Conservation (phyloP, 106 monocot species). For the Posidonia australis region DNA sequence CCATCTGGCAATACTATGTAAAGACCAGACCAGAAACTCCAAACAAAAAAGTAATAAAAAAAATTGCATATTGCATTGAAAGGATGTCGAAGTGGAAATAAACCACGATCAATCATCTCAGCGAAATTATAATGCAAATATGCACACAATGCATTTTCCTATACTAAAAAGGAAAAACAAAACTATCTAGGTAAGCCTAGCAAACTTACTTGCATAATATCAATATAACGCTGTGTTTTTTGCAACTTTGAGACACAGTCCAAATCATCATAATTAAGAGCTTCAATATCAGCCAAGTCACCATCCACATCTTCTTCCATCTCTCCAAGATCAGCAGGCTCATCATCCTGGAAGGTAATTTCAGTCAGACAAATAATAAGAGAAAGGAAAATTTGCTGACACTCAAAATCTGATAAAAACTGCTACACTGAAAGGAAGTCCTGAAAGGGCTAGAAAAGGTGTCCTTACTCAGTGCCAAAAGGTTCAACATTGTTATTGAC, state of each 20-base stretch:
- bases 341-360: slow-evolving; percentile 50
- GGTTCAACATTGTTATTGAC: background rate
- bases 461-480: background rate
- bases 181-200: background rate
- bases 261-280: slow-evolving; percentile 90
- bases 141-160: background rate
- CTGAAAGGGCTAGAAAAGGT: background rate
- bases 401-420: background rate
- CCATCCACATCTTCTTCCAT: slow-evolving; percentile 73
- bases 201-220: slow-evolving; percentile 74
- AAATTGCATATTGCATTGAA: background rate
- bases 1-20: too few species aligned
- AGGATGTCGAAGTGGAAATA: background rate
- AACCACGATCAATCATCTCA: background rate
- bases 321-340: slow-evolving; percentile 39
- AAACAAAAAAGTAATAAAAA: too few species aligned
- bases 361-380: background rate
- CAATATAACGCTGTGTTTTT: slow-evolving; percentile 76
- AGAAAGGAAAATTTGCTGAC: background rate
- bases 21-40: too few species aligned
- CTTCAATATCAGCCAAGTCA: slow-evolving; percentile 71
- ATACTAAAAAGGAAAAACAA: background rate
- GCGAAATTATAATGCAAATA: background rate
- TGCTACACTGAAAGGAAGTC: background rate
- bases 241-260: slow-evolving; percentile 96